Base-by-base conservation (phyloP, 345 rosid species). In the Rhodomyrtus tomentosa region DNA sequence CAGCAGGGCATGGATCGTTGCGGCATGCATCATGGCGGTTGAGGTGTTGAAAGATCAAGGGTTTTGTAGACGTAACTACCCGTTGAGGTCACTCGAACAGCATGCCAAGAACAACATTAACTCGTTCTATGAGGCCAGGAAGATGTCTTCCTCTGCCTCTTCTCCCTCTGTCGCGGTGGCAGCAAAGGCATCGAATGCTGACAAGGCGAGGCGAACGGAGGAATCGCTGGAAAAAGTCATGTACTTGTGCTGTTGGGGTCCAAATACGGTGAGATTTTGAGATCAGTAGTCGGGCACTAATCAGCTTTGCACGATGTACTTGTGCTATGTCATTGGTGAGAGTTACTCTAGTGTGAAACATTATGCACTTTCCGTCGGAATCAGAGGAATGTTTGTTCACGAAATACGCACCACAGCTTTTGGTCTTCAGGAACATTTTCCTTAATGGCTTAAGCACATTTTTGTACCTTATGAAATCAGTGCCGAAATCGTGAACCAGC, bases 111-210 rank as follows among this genome's bases (percentile, higher is more conserved):
- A 89, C 88, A 51, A 85, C 36, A 42, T 90, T 3, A 90, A 91
- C 80, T 90, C 89, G 5, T 9, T 86, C 62, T 90, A 92, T 80
- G 94, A 88, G 80, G 82, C 92, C 80, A 91, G 80, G 87, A 90
- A 56, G 89, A 68, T 68, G 25, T 68, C 52, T 82, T 59, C 51
- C 14, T 83, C 73, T 83, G 84, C 85, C 84, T 91, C 24, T 85
- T 84, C 95, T 22, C 81, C 92, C 2, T 83, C 94, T 2, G 68
- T 93, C 7, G 81, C 89, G 0, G 82, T 59, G 45, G 84, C 81
- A 40, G 79, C 88, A 2, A 10, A 6, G 24, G 81, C 81, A 14
- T 14, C 32, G 1, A 81, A 76, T 5, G 85, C 89, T 9, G 86
- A 56, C 45, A 83, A 82, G 50, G 54, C 85, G 13, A 84, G 85